Evolutionary conservation across 306 rosid species (phyloP), one percentile per base, ranked within the genome.

Genomic region (Prunus campanulata): DNA sequence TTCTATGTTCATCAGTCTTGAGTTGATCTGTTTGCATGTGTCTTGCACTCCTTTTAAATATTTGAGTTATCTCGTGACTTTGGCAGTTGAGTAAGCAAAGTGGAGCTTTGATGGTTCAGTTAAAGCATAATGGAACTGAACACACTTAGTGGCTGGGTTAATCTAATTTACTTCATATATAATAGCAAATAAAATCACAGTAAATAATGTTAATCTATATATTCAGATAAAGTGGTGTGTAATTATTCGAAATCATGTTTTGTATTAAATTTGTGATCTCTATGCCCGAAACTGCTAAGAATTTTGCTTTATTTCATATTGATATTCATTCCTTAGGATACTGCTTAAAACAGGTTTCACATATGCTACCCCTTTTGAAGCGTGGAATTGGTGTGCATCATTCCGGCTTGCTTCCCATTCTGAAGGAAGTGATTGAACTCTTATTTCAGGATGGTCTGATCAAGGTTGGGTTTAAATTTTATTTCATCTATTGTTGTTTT

Each of bases 331-430:
- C 47, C 48, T 39, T 52, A 47, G 20, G 67, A 22, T 72, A 62
- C 49, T 84, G 19, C 72, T 49, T 46, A 35, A 39, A 60, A 69
- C 77, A 95, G 98, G 98, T 92, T 74, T 87, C 93, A 7, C 87
- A 86, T 85, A 92, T 95, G 90, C 72, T 95, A 71, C 98, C 98
- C 71, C 93, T 92, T 82, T 87, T 95, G 85, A 92, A 90, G 79
- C 97, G 98, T 80, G 98, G 98, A 80, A 92, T 95, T 68, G 98
- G 98, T 61, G 97, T 95, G 44, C 98, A 95, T 89, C 98, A 95
- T 84, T 95, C 98, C 67, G 98, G 98, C 59, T 88, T 95, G 89
- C 96, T 95, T 71, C 98, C 98, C 80, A 95, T 95, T 87, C 74
- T 95, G 74, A 95, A 92, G 88, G 98, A 95, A 86, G 97, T 95